Conservation (phyloP, 2,329 filamentous ascomycete species). For the Pyricularia sp. region DNA sequence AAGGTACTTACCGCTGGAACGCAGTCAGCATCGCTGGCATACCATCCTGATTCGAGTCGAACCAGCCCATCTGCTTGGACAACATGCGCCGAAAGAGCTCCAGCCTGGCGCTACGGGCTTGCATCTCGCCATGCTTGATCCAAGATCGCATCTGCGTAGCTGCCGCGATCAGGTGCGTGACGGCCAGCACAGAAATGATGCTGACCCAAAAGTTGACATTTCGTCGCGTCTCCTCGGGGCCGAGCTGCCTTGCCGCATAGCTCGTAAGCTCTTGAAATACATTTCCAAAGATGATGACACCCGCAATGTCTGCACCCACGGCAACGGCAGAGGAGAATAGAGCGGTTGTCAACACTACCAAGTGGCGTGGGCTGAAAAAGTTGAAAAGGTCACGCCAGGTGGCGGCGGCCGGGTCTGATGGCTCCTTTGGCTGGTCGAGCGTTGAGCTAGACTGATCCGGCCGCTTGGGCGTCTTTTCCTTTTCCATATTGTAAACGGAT, state of each 20-base stretch:
- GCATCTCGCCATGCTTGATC: conserved; percentile 68
- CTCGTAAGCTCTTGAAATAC: conserved; percentile 60
- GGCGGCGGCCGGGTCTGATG: neutral
- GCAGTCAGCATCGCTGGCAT: conserved; percentile 57
- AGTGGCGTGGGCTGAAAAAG: conserved; percentile 21
- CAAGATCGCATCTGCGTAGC: conserved; percentile 53
- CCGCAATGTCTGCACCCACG: conserved; percentile 49
- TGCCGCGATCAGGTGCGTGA: conserved; percentile 44
- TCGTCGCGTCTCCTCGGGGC: conserved; percentile 31
- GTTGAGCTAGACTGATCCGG: neutral
- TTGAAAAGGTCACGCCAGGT: conserved; percentile 41
- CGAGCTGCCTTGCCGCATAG: conserved; percentile 44
- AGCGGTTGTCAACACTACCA: conserved; percentile 23
- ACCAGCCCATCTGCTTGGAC: conserved; percentile 69
- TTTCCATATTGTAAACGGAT: neutral
- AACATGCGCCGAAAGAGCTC: conserved; percentile 56
- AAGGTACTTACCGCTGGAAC: conserved; percentile 53
- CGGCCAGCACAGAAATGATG: conserved; percentile 49
- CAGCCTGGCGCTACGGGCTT: conserved; percentile 53
- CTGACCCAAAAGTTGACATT: conserved; percentile 47
- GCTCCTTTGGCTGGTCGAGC: neutral
- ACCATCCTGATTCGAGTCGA: conserved; percentile 60
- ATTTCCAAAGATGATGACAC: conserved; percentile 59
- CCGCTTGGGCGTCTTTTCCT: neutral
- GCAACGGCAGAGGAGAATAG: conserved; percentile 42